Conservation (phyloP, 345 rosid genomes). For the Salix arbutifolia region DNA sequence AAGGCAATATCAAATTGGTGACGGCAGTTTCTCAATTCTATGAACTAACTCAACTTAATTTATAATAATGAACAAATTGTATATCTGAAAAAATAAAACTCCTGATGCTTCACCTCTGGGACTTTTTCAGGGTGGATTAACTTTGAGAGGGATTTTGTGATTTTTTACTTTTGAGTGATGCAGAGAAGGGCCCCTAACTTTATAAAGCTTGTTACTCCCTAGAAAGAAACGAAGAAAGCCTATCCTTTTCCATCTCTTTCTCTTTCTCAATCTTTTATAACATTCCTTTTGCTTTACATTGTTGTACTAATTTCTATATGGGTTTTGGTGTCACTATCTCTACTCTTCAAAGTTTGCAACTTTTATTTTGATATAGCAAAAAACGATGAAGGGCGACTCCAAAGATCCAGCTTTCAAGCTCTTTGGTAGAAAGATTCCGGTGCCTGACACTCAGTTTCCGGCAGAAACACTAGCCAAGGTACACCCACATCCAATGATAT, state of each 20-base stretch:
- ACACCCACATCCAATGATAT: background rate
- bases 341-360: conserved; percentile 11
- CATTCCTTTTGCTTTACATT: conserved; percentile 12
- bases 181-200: background rate
- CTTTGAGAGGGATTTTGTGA: conserved; percentile 17
- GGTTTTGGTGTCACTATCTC: conserved; percentile 21
- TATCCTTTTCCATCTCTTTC: conserved; percentile 1
- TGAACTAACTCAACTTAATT: background rate
- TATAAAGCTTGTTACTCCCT: conserved; percentile 8
- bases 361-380: background rate
- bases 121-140: conserved; percentile 10
- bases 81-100: background rate
- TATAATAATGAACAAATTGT: background rate
- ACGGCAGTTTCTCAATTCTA: background rate
- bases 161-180: conserved; percentile 13
- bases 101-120: conserved; percentile 37
- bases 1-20: background rate
- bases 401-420: conserved; percentile 65
- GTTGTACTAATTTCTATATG: conserved; percentile 21
- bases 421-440: conserved; percentile 65
- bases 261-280: conserved; percentile 3
- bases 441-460: conserved; percentile 46
- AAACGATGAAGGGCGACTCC: background rate
- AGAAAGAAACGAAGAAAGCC: background rate
- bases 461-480: conserved; percentile 24